phyloP scores from a whole-genome alignment of 2,329 filamentous ascomycete genomes.

The Ascochyta koolunga region DNA sequence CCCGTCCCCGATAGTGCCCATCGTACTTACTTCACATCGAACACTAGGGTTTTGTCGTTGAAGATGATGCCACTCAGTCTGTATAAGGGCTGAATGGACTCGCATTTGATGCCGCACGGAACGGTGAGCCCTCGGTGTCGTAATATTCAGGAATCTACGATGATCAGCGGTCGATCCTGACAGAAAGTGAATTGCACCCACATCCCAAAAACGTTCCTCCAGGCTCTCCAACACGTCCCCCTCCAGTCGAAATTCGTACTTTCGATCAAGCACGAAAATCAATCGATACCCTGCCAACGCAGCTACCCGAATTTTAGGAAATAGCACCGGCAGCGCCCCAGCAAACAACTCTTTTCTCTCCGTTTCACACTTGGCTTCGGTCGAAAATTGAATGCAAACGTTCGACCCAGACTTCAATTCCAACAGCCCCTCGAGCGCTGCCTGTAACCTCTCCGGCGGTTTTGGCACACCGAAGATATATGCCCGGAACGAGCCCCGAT shows the following conservation, averaged over 20 bases:
- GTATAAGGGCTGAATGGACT: constrained; percentile 14
- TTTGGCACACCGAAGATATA: constrained; percentile 29
- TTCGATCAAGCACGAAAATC: constrained; percentile 23
- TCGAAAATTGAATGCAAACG: constrained; percentile 22
- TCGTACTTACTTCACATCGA: too few relatives aligned
- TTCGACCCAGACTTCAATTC: constrained; percentile 20
- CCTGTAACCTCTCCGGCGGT: constrained; percentile 22
- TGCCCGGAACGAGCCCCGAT: constrained; percentile 25
- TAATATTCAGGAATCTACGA: constrained; percentile 1
- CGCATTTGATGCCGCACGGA: not conserved
- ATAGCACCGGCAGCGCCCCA: constrained; percentile 13
- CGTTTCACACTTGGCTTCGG: constrained; percentile 16
- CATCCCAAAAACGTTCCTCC: not conserved
- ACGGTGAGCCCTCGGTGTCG: constrained; percentile 6
- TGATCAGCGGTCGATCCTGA: not conserved
- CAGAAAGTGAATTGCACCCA: not conserved
- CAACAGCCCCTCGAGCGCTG: constrained; percentile 21
- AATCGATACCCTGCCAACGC: constrained; percentile 15
- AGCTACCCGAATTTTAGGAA: constrained; percentile 12
- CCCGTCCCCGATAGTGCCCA: too few relatives aligned
- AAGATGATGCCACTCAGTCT: not conserved
- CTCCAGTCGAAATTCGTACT: constrained; percentile 13
- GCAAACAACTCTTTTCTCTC: constrained; percentile 18
- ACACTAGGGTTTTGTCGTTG: too few relatives aligned
- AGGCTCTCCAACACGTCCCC: not conserved